These are phyloP conservation scores for Pseudogymnoascus sp. DNA, from an alignment of 2,329 filamentous ascomycete species.

Conservation along the genomic window DNA sequence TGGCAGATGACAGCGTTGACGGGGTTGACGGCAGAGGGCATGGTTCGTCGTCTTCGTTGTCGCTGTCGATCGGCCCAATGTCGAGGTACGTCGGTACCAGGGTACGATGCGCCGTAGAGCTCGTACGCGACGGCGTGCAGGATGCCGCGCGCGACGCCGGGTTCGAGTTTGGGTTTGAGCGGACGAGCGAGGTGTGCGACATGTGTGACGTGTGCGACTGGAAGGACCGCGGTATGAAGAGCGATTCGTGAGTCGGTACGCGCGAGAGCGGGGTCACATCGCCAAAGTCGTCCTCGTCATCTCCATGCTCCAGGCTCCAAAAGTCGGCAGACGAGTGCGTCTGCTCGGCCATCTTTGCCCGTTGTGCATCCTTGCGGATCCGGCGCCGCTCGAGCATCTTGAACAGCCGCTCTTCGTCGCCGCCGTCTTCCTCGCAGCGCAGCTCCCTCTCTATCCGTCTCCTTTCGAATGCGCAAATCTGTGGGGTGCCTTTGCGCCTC, in stretches of 20 bases:
- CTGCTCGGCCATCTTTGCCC: conserved; percentile 43
- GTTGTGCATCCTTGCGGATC: conserved; percentile 47
- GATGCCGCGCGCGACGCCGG: conserved; percentile 24
- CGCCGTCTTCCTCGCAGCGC: conserved; percentile 46
- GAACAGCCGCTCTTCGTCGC: conserved; percentile 50
- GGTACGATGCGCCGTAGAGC: conserved; percentile 27
- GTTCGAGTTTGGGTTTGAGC: conserved; percentile 26
- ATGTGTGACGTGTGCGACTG: conserved; percentile 17
- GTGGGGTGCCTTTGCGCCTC: conserved; percentile 78
- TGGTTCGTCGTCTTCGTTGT: conserved; percentile 44
- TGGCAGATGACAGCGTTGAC: conserved; percentile 35
- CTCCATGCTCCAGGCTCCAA: conserved; percentile 80
- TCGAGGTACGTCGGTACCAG: conserved; percentile 28
- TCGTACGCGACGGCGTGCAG: conserved; percentile 22
- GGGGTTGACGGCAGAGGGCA: conserved; percentile 44
- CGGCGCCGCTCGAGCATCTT: conserved; percentile 51
- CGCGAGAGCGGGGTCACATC: conserved; percentile 28
- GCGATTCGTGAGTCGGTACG: conserved; percentile 23
- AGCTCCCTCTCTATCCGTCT: conserved; percentile 67
- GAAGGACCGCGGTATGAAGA: conserved; percentile 9
- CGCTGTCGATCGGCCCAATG: conserved; percentile 31
- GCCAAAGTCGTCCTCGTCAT: conserved; percentile 34
- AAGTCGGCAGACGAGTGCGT: conserved; percentile 44
- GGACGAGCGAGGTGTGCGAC: conserved; percentile 18
- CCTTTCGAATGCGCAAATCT: conserved; percentile 76